Base-by-base conservation (phyloP, 108 stramenopile species). In the Skeletonema menzelii region DNA sequence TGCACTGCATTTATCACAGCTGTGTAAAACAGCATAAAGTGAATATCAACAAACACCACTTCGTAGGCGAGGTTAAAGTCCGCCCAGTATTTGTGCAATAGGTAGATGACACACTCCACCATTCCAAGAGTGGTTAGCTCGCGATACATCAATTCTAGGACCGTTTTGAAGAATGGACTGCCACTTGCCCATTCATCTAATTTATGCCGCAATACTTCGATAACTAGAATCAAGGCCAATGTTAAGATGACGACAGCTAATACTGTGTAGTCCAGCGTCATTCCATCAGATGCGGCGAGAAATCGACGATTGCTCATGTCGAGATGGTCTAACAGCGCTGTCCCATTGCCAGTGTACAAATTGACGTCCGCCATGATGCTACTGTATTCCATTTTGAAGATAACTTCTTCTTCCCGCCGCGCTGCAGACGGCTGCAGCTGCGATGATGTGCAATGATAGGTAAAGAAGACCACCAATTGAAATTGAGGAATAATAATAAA, bases 1-100 rank as follows among this genome's bases (percentile, higher is more conserved):
- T 92, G 89, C 32, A 96, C 78, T 26, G 93, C 93, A 80, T 96
- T 94, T 73, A 96, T 85, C 27, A 96, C 63, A 8, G 92, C 92
- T 27, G 91, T 92, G 60, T 85, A 91, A 71, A 96, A 96, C 13
- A 96, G 82, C 63, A 86, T 80, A 77, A 96, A 93, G 70, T 96
- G 95, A 44, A 93, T 90, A 56, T 94, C 86, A n/a, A 89, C 86
- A 79, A 96, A 96, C 31, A 88, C 77, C 34, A 62, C 80, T 75
- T 34, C n/a, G 4, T 12, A 49, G 11, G 31, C 8, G 22, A 68
- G 5, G 19, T 34, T 3, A 22, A 49, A 47, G 22, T 57, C 28
- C 27, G 27, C 34, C 20, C 35, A 56, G 20, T 63, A 53, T 20
- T 56, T 30, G 40, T 58, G 30, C 27, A 38, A 14, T 10, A 57